Conservation (phyloP, 1,139 yeast species). For the Scheffersomyces illinoinensis region DNA sequence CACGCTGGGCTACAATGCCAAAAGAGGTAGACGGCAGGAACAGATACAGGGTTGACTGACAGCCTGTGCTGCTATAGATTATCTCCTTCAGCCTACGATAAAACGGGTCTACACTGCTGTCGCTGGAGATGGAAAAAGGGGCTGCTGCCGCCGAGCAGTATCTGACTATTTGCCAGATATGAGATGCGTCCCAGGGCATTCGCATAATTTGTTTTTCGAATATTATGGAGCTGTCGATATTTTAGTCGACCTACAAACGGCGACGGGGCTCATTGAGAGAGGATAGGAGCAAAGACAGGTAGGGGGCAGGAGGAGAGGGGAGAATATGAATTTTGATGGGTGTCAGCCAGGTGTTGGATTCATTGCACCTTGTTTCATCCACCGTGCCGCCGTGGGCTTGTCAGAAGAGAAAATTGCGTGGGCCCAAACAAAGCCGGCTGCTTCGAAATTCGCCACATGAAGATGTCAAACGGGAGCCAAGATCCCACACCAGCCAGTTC, state of each 20-base stretch:
- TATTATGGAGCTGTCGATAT: neutral
- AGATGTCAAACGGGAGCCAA: neutral
- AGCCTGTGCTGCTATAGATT: too few relatives aligned
- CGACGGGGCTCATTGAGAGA: neutral
- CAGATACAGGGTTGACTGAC: neutral
- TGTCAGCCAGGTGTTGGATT: neutral
- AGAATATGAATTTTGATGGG: neutral
- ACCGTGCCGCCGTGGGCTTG: neutral
- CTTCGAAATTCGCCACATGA: too few relatives aligned
- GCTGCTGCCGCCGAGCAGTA: neutral
- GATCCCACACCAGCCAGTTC: neutral
- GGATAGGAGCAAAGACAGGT: neutral
- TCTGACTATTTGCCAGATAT: neutral
- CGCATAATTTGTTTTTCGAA: neutral
- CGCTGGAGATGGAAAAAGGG: neutral
- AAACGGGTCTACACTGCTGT: neutral
- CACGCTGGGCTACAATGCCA: neutral
- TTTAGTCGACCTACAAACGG: neutral
- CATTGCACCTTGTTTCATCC: neutral
- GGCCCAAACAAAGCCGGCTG: neutral
- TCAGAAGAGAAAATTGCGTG: neutral
- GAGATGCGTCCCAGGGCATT: neutral
- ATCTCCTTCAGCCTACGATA: too few relatives aligned
- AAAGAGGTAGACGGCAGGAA: neutral
- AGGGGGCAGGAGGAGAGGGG: neutral